Base-by-base conservation (phyloP, 1,139 yeast genomes). In the Protomyces inundatus region DNA sequence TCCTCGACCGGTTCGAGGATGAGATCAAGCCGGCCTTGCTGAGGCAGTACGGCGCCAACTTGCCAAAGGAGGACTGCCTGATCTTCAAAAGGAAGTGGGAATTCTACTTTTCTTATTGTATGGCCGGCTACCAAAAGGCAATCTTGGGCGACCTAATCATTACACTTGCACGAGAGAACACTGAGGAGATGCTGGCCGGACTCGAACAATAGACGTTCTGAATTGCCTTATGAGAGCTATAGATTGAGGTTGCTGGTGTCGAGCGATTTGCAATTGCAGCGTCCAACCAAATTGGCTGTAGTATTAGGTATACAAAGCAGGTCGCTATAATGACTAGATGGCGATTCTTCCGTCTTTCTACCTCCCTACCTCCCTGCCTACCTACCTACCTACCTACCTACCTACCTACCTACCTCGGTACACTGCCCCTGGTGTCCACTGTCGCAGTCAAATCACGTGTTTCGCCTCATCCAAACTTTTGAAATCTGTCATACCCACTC, bases 101-200 rank as follows among this genome's bases (percentile, higher is more conserved):
- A 23, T 58, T 58, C 36, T 58, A 58, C 56, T 58, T 58, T 33
- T 37, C 55, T 30, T 58, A 58, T 33, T 58, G 62, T 30, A 58
- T 58, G 62, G 62, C 62, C n/a, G 62, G 62, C 16, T 58, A 51
- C 35, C 42, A 55, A 10, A 52, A 50, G 35, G 52, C 51, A 53
- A 58, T 58, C 9, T 52, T 58, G 3, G 62, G 62, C 3, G 62
- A 58, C 40, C 56, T 58, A 34, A 58, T 58, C 33, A 58, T 58
- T 42, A 58, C 62, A 2, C 52, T 58, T n/a, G 62, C 62, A 14
- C 51, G 62, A n/a, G 62, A 58, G 45, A 52, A 48, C 39, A 40
- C 55, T 9, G 62, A 16, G 30, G 62, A 56, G 4, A 32, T 58
- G 6, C 36, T 51, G n/a, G 56, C 14, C 12, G 62, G 53, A 12